These are phyloP conservation scores for Sedum album DNA, from an alignment of 164 flowering plant genomes.

Conservation along the genomic window DNA sequence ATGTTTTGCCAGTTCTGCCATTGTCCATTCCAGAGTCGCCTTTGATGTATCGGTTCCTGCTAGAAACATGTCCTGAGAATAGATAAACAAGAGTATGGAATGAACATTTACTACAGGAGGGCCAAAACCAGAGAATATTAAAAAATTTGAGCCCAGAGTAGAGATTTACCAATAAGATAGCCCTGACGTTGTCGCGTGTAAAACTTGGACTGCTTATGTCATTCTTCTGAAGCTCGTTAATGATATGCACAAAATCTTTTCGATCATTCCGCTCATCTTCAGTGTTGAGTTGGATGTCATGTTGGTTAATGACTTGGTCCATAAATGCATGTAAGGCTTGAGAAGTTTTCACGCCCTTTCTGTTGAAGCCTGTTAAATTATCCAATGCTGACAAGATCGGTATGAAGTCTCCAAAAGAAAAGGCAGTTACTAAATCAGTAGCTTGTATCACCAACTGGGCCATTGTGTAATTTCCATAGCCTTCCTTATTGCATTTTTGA, in stretches of 20 bases:
- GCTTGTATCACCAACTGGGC: background rate
- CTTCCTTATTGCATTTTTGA: background rate
- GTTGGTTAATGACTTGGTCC: background rate
- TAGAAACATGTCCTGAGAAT: conserved; percentile 10
- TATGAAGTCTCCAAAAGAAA: background rate
- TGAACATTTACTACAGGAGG: background rate
- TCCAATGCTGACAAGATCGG: background rate
- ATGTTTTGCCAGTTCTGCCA: conserved; percentile 9
- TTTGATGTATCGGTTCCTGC: conserved; percentile 11
- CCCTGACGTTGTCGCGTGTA: conserved; percentile 12
- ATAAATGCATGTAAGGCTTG: background rate
- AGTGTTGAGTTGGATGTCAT: too few relatives aligned
- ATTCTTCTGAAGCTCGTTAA: background rate
- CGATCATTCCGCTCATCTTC: background rate
- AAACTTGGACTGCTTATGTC: background rate
- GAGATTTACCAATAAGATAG: conserved; percentile 9
- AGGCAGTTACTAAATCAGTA: background rate
- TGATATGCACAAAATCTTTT: background rate
- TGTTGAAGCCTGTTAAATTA: background rate
- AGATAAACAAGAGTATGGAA: background rate
- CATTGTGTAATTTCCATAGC: background rate
- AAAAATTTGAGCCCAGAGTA: background rate
- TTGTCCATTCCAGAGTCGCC: conserved; percentile 8
- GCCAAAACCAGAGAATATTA: background rate
- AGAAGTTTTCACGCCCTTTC: background rate